Evolutionary conservation across 2,329 filamentous ascomycete genomes (phyloP).

Genomic region (Pseudopithomyces maydicus): DNA sequence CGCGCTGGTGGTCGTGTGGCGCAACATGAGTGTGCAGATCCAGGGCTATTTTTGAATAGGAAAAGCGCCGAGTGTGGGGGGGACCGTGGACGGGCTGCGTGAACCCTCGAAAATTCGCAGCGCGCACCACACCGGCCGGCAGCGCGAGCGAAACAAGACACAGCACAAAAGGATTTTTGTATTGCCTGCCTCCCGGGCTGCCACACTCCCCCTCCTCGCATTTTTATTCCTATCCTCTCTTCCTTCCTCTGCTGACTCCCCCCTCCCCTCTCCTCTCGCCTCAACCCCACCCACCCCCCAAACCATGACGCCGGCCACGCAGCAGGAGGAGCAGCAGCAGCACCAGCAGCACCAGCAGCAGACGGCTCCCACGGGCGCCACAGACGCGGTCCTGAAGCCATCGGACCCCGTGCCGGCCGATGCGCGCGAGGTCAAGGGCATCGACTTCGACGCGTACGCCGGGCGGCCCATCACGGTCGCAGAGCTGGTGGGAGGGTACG

Average conservation of each 20-base stretch:
- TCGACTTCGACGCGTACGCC: constrained; percentile 87
- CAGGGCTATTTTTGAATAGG: too few relatives aligned
- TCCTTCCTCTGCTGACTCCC: not conserved
- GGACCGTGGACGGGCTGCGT: too few relatives aligned
- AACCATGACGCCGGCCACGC: constrained; percentile 28
- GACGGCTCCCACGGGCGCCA: constrained; percentile 56
- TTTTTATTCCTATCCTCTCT: too few relatives aligned
- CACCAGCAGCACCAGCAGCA: constrained; percentile 19
- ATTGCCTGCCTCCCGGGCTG: too few relatives aligned
- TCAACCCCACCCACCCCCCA: not conserved
- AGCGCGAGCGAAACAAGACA: too few relatives aligned
- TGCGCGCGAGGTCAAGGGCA: constrained; percentile 81
- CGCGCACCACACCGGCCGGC: too few relatives aligned
- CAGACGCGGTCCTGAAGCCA: constrained; percentile 81
- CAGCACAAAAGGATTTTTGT: too few relatives aligned
- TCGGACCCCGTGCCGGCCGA: constrained; percentile 81
- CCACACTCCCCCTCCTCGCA: too few relatives aligned
- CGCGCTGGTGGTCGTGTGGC: too few relatives aligned
- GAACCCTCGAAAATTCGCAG: too few relatives aligned
- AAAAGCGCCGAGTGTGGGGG: not conserved
- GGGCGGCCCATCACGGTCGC: constrained; percentile 79
- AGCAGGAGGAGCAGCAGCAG: too few relatives aligned
- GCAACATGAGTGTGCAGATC: too few relatives aligned
- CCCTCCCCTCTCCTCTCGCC: not conserved
- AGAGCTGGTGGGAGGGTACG: constrained; percentile 81